Base-by-base conservation (phyloP, 768 basidiomycete genomes). In the Russula vinacea region DNA sequence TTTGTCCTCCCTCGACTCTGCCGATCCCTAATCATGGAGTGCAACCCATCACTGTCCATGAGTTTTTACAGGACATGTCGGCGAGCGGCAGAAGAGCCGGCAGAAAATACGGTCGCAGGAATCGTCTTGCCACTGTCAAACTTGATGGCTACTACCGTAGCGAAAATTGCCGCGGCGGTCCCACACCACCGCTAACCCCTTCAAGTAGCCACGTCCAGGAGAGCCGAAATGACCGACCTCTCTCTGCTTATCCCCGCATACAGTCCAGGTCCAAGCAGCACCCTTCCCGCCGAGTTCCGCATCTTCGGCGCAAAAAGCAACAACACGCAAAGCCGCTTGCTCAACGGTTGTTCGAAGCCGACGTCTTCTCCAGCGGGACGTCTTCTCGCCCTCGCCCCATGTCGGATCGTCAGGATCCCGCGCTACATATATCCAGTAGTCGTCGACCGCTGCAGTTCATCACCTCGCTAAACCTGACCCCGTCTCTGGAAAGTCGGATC, bases 331-430 rank as follows among this genome's bases (percentile, higher is more conserved):
- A 68, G 42, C 49, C 67, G 16, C 65, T 67, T 42, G 65, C 61
- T 22, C 67, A 61, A 54, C 67, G 67, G 16, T 49, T 68, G 37
- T 56, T 67, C 51, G 62, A 68, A 45, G 67, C 67, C n/a, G 67
- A 62, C 35, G 56, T 68, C 40, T 68, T 63, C 52, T 67, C 67
- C 42, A 58, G 51, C 19, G 66, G 67, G 32, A 40, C 51, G 16
- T 45, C 56, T 22, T 40, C 56, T 5, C 58, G 40, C 17, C 55
- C 42, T 22, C 58, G 40, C 17, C 55, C 42, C 22, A 51, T 47
- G 29, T 32, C 56, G 9, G 44, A 8, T 32, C 60, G 26, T 32
- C 60, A 24, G 22, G 49, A 57, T 52, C 35, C 57, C 17, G 57
- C 53, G 67, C n/a, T n/a, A n/a, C 67, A 62, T 62, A 54, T 26